Percentiles rank a stretch among this genome's conserved stretches.
Evolutionary conservation across 140 eudicot species (phyloP).

Genomic region (Flaveria floridana): DNA sequence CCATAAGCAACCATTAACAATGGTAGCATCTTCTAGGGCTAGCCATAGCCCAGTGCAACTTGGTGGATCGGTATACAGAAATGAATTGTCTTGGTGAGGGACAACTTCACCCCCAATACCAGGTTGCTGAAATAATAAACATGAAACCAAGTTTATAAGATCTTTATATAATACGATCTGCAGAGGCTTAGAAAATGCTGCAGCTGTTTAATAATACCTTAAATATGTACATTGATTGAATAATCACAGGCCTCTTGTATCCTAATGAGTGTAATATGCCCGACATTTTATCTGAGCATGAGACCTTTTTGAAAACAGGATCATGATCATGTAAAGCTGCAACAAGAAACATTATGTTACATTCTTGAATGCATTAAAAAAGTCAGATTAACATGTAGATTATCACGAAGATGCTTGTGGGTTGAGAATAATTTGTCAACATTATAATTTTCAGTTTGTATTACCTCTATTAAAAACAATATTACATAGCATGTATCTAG

Average conservation of each 20-base stretch:
- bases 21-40: constrained; percentile 92
- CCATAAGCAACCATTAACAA: constrained; percentile 89
- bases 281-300: constrained; percentile 69
- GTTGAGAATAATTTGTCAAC: too few relatives aligned
- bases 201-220: constrained; percentile 48
- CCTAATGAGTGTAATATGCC: constrained; percentile 60
- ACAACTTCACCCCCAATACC: constrained; percentile 98
- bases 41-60: constrained; percentile 98
- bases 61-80: constrained; percentile 78
- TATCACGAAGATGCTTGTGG: too few relatives aligned
- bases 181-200: background rate
- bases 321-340: constrained; percentile 86
- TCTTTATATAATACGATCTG: background rate
- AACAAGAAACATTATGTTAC: constrained; percentile 22
- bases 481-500: too few relatives aligned
- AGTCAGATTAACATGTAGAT: too few relatives aligned
- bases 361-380: background rate
- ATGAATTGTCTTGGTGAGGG: constrained; percentile 95
- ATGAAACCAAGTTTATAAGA: background rate
- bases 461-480: too few relatives aligned
- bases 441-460: too few relatives aligned
- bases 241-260: constrained; percentile 81
- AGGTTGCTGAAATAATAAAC: constrained; percentile 65
- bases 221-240: constrained; percentile 97
- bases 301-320: constrained; percentile 64